Base-by-base conservation (phyloP, 2,329 filamentous ascomycete species). In the Cladobotryum protrusum region DNA sequence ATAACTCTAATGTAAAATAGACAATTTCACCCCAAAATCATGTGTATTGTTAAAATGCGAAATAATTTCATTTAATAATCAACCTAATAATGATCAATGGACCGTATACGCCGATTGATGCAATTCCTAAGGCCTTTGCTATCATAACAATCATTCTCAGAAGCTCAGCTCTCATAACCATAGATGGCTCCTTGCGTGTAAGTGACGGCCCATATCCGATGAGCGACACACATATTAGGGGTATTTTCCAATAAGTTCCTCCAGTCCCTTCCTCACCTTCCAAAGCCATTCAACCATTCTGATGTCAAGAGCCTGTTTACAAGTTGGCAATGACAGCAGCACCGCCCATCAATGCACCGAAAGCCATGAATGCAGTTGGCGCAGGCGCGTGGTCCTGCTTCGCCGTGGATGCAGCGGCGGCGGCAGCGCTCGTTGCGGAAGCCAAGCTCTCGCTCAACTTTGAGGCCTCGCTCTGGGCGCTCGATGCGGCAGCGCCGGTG, bases 341-440 rank as follows among this genome's bases (percentile, higher is more conserved):
- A 57, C 73, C 74, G 19, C 73, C 74, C 44, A 76, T 61, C 51
- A 77, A 63, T 19, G 72, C 73, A 32, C 73, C 73, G 43, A 77
- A 61, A 17, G 68, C 73, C 39, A 75, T 56, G 24, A 67, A 72
- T 24, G 65, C 74, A 14, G 72, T 74, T 54, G 66, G 67, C 49
- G 60, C 65, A 6, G 66, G 66, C 7, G 56, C 62, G 45, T 56
- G 56, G n/a, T 55, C 60, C 19, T 43, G 48, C 29, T 45, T 47
- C 52, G 15, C 56, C 42, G 50, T 53, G 15, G 55, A 49, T 17
- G 48, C 57, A 18, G 57, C 55, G 1, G 45, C 52, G 36, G 55
- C 57, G 45, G 59, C 52, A 24, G 46, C 40, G 37, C 56, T 54
- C 9, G 56, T 52, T 12, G 50, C 52, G 7, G 55, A 54, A n/a